These are phyloP conservation scores for Rubia balearica DNA, from an alignment of 305 asterid genomes.

Conservation along the genomic window DNA sequence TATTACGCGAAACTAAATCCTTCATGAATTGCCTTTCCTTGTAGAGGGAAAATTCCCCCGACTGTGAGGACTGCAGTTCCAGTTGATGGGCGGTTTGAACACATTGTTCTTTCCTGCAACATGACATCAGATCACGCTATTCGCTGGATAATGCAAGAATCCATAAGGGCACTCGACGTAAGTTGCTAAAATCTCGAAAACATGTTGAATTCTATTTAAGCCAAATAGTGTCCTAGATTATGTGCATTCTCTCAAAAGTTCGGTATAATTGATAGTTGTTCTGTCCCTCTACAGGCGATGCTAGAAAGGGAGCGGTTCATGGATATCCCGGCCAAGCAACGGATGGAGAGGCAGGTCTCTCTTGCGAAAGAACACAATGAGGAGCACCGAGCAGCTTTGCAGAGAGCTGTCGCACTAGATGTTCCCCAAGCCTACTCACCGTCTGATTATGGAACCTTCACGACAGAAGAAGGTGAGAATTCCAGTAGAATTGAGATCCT, in stretches of 20 bases:
- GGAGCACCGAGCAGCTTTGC: slow-evolving; percentile 73
- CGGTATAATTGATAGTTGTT: background rate
- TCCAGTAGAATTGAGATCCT: slow-evolving; percentile 28
- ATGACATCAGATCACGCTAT: slow-evolving; percentile 75
- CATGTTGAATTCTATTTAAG: background rate
- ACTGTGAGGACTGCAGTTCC: slow-evolving; percentile 91
- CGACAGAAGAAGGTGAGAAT: slow-evolving; percentile 42
- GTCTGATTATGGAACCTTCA: slow-evolving; percentile 66
- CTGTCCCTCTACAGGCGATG: slow-evolving; percentile 45
- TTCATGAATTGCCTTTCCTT: slow-evolving; percentile 14
- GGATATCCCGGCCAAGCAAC: slow-evolving; percentile 66
- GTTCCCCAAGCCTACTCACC: slow-evolving; percentile 74
- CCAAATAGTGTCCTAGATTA: background rate
- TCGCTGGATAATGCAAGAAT: slow-evolving; percentile 64
- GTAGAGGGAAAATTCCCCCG: slow-evolving; percentile 69
- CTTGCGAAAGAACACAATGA: slow-evolving; percentile 65
- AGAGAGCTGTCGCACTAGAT: slow-evolving; percentile 71
- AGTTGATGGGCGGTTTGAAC: slow-evolving; percentile 97
- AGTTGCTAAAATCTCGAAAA: slow-evolving; percentile 27
- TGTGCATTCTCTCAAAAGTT: background rate
- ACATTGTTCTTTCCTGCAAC: slow-evolving; percentile 87
- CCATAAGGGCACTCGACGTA: slow-evolving; percentile 66
- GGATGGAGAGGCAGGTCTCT: slow-evolving; percentile 67
- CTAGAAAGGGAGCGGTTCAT: slow-evolving; percentile 49
- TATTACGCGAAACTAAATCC: slow-evolving; percentile 7